phyloP scores from a whole-genome alignment of 1,139 yeast genomes.

The Sugiyamaella xylanicola region DNA sequence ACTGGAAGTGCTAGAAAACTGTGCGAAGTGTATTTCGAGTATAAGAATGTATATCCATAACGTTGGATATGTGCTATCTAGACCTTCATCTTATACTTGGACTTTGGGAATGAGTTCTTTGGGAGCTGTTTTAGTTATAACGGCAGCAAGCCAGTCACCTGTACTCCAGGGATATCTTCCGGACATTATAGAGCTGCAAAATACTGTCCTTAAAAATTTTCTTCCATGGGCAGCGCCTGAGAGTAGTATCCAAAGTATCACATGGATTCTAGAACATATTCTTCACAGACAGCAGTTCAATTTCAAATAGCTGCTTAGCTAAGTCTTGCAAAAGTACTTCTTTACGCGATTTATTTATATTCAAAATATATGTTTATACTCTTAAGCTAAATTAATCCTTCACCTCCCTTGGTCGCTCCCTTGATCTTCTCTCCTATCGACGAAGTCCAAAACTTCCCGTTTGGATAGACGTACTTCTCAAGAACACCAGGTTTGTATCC shows the following conservation, averaged over 20 bases:
- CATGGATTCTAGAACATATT: slow-evolving; percentile 17
- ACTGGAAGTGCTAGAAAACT: slow-evolving; percentile 19
- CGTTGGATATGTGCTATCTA: slow-evolving; percentile 20
- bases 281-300: slow-evolving; percentile 16
- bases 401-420: slow-evolving; percentile 33
- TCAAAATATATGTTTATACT: not conserved
- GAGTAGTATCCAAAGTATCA: slow-evolving; percentile 15
- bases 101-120: slow-evolving; percentile 26
- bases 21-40: slow-evolving; percentile 25
- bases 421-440: slow-evolving; percentile 28
- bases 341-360: not conserved
- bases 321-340: not conserved
- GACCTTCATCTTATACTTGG: slow-evolving; percentile 29
- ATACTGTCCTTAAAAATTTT: slow-evolving; percentile 20
- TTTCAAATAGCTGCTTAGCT: not conserved
- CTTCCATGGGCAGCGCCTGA: slow-evolving; percentile 16
- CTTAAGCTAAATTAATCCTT: slow-evolving; percentile 23
- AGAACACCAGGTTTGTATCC: slow-evolving; percentile 38
- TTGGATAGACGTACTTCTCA: slow-evolving; percentile 40
- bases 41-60: slow-evolving; percentile 24
- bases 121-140: slow-evolving; percentile 25
- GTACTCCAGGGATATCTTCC: slow-evolving; percentile 16
- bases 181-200: slow-evolving; percentile 21
- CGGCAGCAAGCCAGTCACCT: slow-evolving; percentile 23
- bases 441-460: slow-evolving; percentile 42